Conservation (phyloP, 352 stramenopile genomes). For the Pythium dissotocum region DNA sequence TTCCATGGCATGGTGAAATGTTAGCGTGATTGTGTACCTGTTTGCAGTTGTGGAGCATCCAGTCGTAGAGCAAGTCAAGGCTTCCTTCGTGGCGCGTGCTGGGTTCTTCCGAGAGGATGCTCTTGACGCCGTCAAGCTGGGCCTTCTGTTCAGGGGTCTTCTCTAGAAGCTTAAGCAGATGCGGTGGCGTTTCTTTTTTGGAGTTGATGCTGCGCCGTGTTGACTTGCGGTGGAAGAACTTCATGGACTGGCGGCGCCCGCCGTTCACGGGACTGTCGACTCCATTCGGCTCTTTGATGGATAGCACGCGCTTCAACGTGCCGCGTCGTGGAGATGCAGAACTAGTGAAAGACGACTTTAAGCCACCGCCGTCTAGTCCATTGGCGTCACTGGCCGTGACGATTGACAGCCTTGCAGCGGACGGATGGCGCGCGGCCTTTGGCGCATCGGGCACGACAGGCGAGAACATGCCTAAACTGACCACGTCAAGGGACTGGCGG, state of each 20-base stretch:
- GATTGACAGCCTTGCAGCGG: not conserved
- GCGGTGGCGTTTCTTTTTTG: conserved; percentile 41
- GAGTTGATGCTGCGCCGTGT: conserved; percentile 10
- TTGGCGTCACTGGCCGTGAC: not conserved
- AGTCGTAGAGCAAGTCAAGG: conserved; percentile 70
- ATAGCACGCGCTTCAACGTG: conserved; percentile 9
- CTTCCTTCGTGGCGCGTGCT: conserved; percentile 59
- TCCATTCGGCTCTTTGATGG: not conserved
- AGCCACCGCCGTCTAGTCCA: not conserved
- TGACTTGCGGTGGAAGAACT: conserved; percentile 16
- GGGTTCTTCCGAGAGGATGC: conserved; percentile 52
- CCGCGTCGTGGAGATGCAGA: not conserved
- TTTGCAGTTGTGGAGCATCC: conserved; percentile 83
- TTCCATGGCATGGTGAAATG: not conserved
- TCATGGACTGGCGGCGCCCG: conserved; percentile 15
- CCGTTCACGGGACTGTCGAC: not conserved
- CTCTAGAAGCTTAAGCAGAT: conserved; percentile 59
- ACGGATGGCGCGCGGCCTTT: not conserved
- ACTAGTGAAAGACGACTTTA: not conserved
- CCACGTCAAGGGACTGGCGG: not conserved
- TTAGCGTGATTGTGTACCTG: conserved; percentile 28
- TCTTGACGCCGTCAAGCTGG: conserved; percentile 51
- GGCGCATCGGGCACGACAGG: conserved; percentile 17
- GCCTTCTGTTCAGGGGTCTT: conserved; percentile 56
- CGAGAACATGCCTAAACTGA: conserved; percentile 19